Percentiles rank a stretch among this genome's conserved stretches.
phyloP scores from a whole-genome alignment of 2,329 filamentous ascomycete genomes.

The Coleophoma cylindrospora region DNA sequence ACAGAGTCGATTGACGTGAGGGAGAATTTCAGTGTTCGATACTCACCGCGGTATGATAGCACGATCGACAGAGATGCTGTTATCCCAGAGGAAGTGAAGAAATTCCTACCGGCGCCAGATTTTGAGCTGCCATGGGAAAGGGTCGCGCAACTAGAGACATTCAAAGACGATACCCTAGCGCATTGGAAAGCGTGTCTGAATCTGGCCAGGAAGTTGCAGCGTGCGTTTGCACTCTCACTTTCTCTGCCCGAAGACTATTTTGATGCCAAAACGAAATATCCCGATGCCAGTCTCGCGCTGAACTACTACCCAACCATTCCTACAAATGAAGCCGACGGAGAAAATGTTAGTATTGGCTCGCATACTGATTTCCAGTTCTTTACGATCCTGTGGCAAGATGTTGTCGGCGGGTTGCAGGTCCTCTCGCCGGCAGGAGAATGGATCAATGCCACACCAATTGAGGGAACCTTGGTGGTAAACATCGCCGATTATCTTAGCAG shows the following conservation, averaged over 20 bases:
- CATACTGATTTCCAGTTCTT: slow-evolving; percentile 39
- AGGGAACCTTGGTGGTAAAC: slow-evolving; percentile 37
- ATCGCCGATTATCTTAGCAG: slow-evolving; percentile 62
- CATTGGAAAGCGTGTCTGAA: not conserved
- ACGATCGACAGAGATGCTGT: not conserved
- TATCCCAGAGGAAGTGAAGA: not conserved
- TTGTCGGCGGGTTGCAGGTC: slow-evolving; percentile 39
- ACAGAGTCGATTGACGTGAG: not conserved
- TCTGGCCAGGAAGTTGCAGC: slow-evolving; percentile 5
- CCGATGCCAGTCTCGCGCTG: slow-evolving; percentile 29
- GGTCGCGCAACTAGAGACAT: not conserved
- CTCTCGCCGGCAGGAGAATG: slow-evolving; percentile 34
- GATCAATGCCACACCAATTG: slow-evolving; percentile 36
- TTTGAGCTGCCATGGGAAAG: not conserved
- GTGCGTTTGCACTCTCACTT: slow-evolving; percentile 46
- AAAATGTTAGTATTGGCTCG: slow-evolving; percentile 31
- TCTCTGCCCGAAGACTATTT: slow-evolving; percentile 46
- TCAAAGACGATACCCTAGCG: not conserved
- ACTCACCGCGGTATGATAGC: not conserved
- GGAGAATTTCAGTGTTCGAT: not conserved
- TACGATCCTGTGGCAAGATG: slow-evolving; percentile 41
- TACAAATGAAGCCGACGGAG: slow-evolving; percentile 2
- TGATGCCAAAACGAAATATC: slow-evolving; percentile 43
- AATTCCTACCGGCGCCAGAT: not conserved
- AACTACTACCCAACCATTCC: slow-evolving; percentile 26